Evolutionary conservation across 2,329 filamentous ascomycete species (phyloP), one percentile per base, ranked within the genome.

Genomic region (Talaromyces amestolkiae): DNA sequence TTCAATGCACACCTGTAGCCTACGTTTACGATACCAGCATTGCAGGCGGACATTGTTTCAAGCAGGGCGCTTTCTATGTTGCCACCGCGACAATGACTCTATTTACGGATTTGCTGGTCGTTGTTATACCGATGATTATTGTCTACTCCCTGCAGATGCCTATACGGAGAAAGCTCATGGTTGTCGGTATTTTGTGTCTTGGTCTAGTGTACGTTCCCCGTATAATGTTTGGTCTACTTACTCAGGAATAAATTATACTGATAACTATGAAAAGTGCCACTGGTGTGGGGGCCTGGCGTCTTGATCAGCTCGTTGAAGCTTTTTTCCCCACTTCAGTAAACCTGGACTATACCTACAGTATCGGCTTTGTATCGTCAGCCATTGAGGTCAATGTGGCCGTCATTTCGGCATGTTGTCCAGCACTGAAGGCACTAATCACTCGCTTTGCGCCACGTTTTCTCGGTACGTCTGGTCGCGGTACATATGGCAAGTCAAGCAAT

Each of bases 51-150:
- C 70, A 65, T n/a, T 77, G 74, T 51, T 70, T 76, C 43, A 62
- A 74, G n/a, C 70, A 72, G 41, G 70, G 68, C 15, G 69, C 62
- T 1, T 75, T 76, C 59, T 75, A 70, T 53, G 69, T 76, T 1
- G 69, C 69, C 2, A 73, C 69, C 0, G 73, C 71, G 1, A 71
- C 69, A 3, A 54, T 73, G 0, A 71, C 74, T 39, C 68, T 77
- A n/a, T 69, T 76, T 61, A 76, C 74, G 2, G 74, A 77, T 33
- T 15, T 74, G 1, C 63, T 76, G 41, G 71, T 77, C 1, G 59
- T 77, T 2, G 67, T 70, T 0, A 72, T 77, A 8, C 75, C 75
- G 1, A 70, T 71, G n/a, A 68, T 73, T 22, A 75, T 76, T 24
- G 74, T 71, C 35, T 74, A 68, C 60, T 66, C 65, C 6, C 68